These are phyloP conservation scores for Phaffia rhodozyma DNA, from an alignment of 1,284 basidiomycete species.

Conservation along the genomic window DNA sequence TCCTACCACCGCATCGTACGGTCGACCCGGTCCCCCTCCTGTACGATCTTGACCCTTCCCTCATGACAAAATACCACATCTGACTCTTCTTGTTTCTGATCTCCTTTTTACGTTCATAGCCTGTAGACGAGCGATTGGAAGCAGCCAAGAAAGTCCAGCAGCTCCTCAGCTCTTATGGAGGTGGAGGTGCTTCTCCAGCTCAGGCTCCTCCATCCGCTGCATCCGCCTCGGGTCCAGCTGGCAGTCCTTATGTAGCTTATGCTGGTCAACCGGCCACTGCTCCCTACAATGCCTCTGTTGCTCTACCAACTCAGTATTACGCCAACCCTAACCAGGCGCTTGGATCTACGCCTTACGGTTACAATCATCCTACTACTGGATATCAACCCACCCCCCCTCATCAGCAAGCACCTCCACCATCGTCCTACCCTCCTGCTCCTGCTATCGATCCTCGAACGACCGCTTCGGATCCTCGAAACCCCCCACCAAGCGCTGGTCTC, in stretches of 20 bases:
- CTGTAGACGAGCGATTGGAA: conserved; percentile 14
- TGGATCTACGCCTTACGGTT: background rate
- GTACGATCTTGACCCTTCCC: no score
- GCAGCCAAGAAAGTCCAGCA: conserved; percentile 14
- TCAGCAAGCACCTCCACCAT: conserved; percentile 9
- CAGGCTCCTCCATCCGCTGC: background rate
- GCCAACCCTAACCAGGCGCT: background rate
- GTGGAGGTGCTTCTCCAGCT: conserved; percentile 4
- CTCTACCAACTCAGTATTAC: background rate
- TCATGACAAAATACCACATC: no score
- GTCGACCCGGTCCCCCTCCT: no score
- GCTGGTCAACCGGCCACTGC: background rate
- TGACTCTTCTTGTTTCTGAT: no score
- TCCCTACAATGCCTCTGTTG: background rate
- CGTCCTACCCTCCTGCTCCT: conserved; percentile 9
- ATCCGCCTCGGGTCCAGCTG: background rate
- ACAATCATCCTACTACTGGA: conserved; percentile 20
- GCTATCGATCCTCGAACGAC: conserved; percentile 1
- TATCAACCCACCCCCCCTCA: conserved; percentile 25
- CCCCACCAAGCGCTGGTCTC: conserved; percentile 36
- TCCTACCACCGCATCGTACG: background rate
- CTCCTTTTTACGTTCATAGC: background rate
- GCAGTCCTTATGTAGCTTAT: conserved; percentile 6
- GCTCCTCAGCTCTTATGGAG: conserved; percentile 11
- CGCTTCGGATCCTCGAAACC: conserved; percentile 1